Evolutionary conservation across 1,284 basidiomycete species (phyloP).

Genomic region (Ustilago bromivora): DNA sequence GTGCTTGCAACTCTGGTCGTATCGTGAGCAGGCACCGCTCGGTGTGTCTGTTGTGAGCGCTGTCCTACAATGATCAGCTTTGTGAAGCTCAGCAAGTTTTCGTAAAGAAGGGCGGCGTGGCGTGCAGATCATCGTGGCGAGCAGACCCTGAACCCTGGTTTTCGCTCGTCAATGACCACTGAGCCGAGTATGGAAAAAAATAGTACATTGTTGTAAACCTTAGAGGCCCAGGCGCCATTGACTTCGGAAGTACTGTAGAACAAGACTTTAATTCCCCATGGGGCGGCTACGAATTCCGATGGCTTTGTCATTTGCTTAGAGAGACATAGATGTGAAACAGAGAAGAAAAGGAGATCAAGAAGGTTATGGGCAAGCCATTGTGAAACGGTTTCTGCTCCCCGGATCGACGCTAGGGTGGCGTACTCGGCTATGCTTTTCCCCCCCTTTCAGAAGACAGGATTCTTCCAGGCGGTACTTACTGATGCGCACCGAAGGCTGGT

Average conservation of each 20-base stretch:
- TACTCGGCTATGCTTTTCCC: background rate
- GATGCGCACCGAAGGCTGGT: background rate
- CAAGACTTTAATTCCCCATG: background rate
- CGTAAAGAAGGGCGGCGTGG: background rate
- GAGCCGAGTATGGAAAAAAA: background rate
- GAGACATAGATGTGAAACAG: background rate
- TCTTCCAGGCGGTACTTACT: background rate
- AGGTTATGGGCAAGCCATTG: background rate
- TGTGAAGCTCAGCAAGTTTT: background rate
- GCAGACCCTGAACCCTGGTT: background rate
- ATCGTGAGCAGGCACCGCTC: too few species aligned
- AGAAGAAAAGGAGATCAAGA: too few species aligned
- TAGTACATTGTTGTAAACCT: too few species aligned
- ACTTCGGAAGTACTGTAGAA: background rate
- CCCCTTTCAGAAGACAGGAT: constrained; percentile 1
- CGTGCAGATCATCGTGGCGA: constrained; percentile 4
- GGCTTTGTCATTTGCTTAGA: background rate
- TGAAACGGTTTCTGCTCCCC: background rate
- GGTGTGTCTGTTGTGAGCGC: too few species aligned
- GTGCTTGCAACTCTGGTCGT: too few species aligned
- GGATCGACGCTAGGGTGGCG: constrained; percentile 1
- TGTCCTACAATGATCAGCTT: too few species aligned
- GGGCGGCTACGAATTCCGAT: background rate
- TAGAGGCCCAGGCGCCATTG: too few species aligned
- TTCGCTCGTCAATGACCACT: background rate